Base-by-base conservation (phyloP, 2,329 filamentous ascomycete species). In the Fusarium sp. region DNA sequence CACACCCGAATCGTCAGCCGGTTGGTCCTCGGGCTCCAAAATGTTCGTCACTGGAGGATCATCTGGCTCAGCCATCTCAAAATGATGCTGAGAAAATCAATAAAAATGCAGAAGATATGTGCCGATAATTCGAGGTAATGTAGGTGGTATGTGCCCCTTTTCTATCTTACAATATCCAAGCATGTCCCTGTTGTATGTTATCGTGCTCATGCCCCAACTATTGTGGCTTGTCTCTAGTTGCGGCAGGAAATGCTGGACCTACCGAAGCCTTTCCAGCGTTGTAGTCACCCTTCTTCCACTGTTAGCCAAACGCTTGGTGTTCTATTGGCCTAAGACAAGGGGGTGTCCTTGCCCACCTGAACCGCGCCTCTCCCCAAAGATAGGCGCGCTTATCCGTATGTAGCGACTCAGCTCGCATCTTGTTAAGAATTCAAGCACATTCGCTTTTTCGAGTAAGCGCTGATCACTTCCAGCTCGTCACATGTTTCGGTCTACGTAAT, bases 201-300 rank as follows among this genome's bases (percentile, higher is more conserved):
- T 12, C 16, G 26, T 18, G 34, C 47, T 51, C 11, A 40, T 51
- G 34, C 16, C 47, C 31, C 47, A 51, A 34, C 36, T 51, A 20
- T 51, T 51, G 47, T 34, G 16, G 47, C 36, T 51, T 38, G 23
- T 40, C 47, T 51, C 46, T 15, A 28, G 20, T 49, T 49, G 46
- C 11, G 46, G 46, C 46, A 8, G 20, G 46, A 38, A 49, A 49
- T 36, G 9, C 20, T 4, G 20, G 20, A 20, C 20, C 20, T 20
- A 20, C 20, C 20, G 20, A 20, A 20, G 20, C 20, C 20, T 20
- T 20, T 20, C 20, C 20, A 20, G 20, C 20, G 20, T 20, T 20
- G 20, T 20, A 20, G 20, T 20, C 20, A 20, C 20, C 20, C 20
- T 20, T 20, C 20, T 20, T 4, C 20, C 20, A 20, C 20, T 20